Percentiles rank a stretch among this genome's conserved stretches.
Evolutionary conservation across 2,329 filamentous ascomycete species (phyloP).

Genomic region (Aspergillus proliferans): DNA sequence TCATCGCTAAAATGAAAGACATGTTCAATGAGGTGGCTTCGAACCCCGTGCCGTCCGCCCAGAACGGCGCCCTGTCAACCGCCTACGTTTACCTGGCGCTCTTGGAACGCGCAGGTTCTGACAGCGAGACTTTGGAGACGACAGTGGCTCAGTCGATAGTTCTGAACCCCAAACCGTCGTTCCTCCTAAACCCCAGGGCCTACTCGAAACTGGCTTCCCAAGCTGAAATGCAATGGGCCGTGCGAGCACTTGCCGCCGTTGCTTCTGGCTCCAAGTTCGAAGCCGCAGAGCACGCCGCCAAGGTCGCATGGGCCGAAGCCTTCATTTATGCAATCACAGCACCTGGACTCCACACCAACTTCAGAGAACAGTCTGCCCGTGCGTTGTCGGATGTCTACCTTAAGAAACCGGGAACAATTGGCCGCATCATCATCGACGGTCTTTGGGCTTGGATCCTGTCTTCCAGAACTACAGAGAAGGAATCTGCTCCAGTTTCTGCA

Average conservation of each 20-base stretch:
- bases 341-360: constrained; percentile 51
- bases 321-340: constrained; percentile 73
- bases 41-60: constrained; percentile 72
- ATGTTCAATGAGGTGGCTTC: constrained; percentile 70
- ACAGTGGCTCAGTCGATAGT: constrained; percentile 61
- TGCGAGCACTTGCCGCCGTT: constrained; percentile 61
- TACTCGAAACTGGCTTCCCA: constrained; percentile 71
- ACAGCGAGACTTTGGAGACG: constrained; percentile 44
- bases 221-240: constrained; percentile 73
- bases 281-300: constrained; percentile 42
- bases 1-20: constrained; percentile 49
- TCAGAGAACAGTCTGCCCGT: constrained; percentile 58
- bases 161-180: constrained; percentile 75
- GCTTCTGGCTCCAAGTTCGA: constrained; percentile 50
- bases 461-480: constrained; percentile 66
- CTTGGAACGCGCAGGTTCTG: constrained; percentile 47
- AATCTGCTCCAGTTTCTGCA: constrained; percentile 61
- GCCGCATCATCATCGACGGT: constrained; percentile 60
- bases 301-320: constrained; percentile 72
- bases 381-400: constrained; percentile 62
- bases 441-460: constrained; percentile 74
- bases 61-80: constrained; percentile 73
- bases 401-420: constrained; percentile 52
- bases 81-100: constrained; percentile 70
- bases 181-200: constrained; percentile 75